A percentile compares a stretch with the other conserved stretches of the same genome.
These are phyloP conservation scores for Leccinum ochraceum DNA, from an alignment of 768 basidiomycete genomes.

Conservation along the genomic window DNA sequence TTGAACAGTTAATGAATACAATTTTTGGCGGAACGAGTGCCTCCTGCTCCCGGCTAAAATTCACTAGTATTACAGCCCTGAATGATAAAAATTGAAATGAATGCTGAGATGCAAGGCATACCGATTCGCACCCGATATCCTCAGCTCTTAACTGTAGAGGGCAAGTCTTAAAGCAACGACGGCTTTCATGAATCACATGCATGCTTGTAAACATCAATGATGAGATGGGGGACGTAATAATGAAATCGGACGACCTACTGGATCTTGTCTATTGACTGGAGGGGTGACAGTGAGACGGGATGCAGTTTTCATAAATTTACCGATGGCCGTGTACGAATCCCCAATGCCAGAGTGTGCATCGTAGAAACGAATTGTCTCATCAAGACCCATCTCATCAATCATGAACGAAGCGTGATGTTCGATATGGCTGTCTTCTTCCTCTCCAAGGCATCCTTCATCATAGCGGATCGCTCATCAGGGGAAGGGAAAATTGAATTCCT, in stretches of 20 bases:
- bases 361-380: neutral
- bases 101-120: too few relatives aligned
- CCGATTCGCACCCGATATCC: too few relatives aligned
- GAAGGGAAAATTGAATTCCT: too few relatives aligned
- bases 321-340: neutral
- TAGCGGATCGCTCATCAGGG: too few relatives aligned
- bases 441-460: conserved; percentile 1
- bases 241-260: neutral
- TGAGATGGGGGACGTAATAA: neutral
- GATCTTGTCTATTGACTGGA: neutral
- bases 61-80: too few relatives aligned
- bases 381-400: neutral
- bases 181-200: neutral
- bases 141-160: too few relatives aligned
- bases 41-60: too few relatives aligned
- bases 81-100: too few relatives aligned
- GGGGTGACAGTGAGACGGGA: neutral
- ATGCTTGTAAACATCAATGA: neutral
- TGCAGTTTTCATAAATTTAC: neutral
- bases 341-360: neutral
- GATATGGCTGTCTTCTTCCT: neutral
- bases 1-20: too few relatives aligned
- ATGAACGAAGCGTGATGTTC: neutral
- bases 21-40: too few relatives aligned
- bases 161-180: too few relatives aligned